Conservation (phyloP, 2,329 filamentous ascomycete genomes). For the Fonsecaea nubica region DNA sequence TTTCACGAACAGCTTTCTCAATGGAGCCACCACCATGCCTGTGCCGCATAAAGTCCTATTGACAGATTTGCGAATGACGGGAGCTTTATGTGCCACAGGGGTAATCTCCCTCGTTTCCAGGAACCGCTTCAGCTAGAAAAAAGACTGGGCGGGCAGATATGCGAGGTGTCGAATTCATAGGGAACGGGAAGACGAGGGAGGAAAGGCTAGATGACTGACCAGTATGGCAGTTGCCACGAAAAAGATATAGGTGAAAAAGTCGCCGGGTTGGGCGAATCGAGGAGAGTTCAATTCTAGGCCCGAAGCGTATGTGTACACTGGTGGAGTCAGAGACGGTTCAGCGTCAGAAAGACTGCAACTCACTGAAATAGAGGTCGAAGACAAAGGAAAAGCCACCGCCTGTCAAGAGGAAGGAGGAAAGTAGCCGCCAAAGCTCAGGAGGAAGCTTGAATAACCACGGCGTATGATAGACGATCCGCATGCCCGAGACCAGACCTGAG, state of each 20-base stretch:
- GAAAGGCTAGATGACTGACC: conserved; percentile 66
- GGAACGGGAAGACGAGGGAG: conserved; percentile 38
- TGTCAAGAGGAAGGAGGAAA: conserved; percentile 66
- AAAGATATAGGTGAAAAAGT: conserved; percentile 79
- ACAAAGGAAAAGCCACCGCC: conserved; percentile 64
- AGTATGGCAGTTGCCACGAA: conserved; percentile 75
- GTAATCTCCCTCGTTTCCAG: conserved; percentile 83
- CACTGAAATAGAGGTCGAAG: conserved; percentile 76
- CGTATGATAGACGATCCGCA: conserved; percentile 53
- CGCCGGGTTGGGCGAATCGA: conserved; percentile 76
- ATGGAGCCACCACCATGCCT: conserved; percentile 78
- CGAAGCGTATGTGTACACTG: conserved; percentile 77
- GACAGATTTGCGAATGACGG: conserved; percentile 70
- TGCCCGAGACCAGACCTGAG: conserved; percentile 60
- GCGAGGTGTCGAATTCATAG: conserved; percentile 58
- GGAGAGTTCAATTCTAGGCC: conserved; percentile 74
- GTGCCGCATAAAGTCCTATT: conserved; percentile 67
- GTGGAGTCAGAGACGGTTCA: conserved; percentile 42
- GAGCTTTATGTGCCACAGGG: conserved; percentile 67
- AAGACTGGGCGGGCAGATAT: conserved; percentile 80
- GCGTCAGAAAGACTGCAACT: conserved; percentile 42
- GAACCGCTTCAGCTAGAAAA: conserved; percentile 77
- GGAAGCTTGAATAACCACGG: conserved; percentile 66
- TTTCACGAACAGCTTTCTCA: conserved; percentile 65
- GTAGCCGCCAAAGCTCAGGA: conserved; percentile 66